Base-by-base conservation (phyloP, 345 rosid genomes). In the Rhizophora apiculata region DNA sequence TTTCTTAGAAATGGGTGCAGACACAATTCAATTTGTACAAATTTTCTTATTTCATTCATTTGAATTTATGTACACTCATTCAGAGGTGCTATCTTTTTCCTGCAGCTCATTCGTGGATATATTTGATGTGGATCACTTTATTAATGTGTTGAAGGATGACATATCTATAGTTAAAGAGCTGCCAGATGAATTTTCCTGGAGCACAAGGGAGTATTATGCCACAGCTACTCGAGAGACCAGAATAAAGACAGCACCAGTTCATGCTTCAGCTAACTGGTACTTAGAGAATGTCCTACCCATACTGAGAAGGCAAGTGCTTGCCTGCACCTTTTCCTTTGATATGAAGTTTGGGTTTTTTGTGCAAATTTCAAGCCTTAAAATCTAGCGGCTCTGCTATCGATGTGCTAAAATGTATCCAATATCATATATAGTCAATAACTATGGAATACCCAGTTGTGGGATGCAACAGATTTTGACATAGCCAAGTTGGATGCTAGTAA, bases 81-180 rank as follows among this genome's bases (percentile, higher is more conserved):
- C 74, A 39, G 43, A 62, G 36, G 67, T 59, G 27, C 19, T 24
- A 19, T 72, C 71, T 74, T 66, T 72, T 72, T 73, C 39, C 52
- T 83, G 83, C 87, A 95, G 99, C 81, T 82, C 89, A 5, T 92
- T 95, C 70, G 30, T 80, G 34, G 98, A 95, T 76, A 87, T 95
- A 74, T 92, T 95, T 84, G 96, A 95, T 82, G 89, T 90, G 76
- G 94, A 95, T 78, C 97, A 86, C 85, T 92, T 92, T 80, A 85
- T 84, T 63, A 71, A 68, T 75, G 78, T 86, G 55, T 85, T 92
- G 64, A 73, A 72, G 62, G 76, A 88, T 30, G 92, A 95, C 49
- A 76, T 92, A 48, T 76, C 81, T 60, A 81, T 90, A 65, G 88
- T 87, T 19, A 90, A 74, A 83, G 96, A 90, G 81, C 80, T 86